phyloP scores from a whole-genome alignment of 208 protist species.

The Tritrichomonas foetus region DNA sequence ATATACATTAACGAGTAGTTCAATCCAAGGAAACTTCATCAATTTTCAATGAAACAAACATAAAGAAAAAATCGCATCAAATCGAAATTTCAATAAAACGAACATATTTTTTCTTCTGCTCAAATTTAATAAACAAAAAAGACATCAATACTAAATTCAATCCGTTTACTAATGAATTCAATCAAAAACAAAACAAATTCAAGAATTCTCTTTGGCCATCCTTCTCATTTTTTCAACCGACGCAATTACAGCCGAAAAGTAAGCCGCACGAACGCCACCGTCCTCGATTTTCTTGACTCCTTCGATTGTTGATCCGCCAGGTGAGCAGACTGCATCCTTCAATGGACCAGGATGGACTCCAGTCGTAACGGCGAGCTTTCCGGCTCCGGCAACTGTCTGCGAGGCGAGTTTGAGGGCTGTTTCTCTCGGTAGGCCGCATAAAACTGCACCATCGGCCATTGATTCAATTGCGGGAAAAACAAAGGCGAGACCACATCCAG shows the following conservation, averaged over 20 bases:
- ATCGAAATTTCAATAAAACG: no score
- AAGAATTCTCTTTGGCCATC: not conserved
- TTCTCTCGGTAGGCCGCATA: conserved; percentile 70
- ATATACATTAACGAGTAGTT: no score
- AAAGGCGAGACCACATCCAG: conserved; percentile 83
- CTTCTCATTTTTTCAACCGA: conserved; percentile 51
- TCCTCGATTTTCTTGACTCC: conserved; percentile 79
- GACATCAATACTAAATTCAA: no score
- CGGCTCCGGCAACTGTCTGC: conserved; percentile 48
- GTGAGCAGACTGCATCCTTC: conserved; percentile 64
- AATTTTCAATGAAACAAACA: no score
- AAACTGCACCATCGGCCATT: conserved; percentile 83
- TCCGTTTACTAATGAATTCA: no score
- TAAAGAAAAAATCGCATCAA: no score
- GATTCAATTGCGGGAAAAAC: conserved; percentile 88
- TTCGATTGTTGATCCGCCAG: conserved; percentile 86
- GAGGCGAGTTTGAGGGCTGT: conserved; percentile 72
- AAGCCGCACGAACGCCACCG: conserved; percentile 69
- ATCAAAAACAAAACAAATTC: no score
- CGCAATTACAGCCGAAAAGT: conserved; percentile 78
- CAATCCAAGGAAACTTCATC: no score
- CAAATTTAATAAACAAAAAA: no score
- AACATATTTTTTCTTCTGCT: no score
- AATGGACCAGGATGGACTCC: conserved; percentile 51
- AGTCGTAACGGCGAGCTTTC: conserved; percentile 51